Conservation (phyloP, 108 stramenopile genomes). For the Stephanodiscus minutulus region DNA sequence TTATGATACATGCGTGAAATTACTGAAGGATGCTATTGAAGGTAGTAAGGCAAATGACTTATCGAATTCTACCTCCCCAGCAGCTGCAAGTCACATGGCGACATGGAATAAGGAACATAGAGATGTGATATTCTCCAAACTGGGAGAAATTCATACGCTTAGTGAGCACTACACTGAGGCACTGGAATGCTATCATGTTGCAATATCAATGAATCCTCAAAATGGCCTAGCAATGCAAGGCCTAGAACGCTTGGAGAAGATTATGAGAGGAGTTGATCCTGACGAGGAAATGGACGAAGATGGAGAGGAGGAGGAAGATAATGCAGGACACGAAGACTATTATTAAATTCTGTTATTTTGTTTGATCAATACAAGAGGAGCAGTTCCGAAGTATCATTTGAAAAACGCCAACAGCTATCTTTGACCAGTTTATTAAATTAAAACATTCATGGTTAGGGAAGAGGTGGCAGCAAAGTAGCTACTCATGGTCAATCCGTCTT, state of each 20-base stretch:
- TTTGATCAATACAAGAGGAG: conserved; percentile 4
- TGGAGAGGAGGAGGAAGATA: conserved; percentile 24
- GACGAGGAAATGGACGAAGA: conserved; percentile 42
- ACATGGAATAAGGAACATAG: conserved; percentile 43
- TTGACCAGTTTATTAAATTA: too few species aligned
- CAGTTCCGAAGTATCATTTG: too few species aligned
- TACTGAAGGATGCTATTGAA: conserved; percentile 69
- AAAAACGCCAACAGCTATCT: too few species aligned
- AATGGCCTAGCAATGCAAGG: conserved; percentile 60
- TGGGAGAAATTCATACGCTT: conserved; percentile 75
- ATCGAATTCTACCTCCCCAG: conserved; percentile 16
- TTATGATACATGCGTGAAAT: conserved; percentile 60
- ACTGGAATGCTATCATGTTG: conserved; percentile 71
- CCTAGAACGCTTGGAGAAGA: conserved; percentile 76
- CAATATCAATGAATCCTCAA: conserved; percentile 75
- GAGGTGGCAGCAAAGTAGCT: too few species aligned
- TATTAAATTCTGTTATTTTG: conserved; percentile 4
- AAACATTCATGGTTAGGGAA: too few species aligned
- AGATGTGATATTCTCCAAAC: conserved; percentile 64
- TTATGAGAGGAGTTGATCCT: conserved; percentile 57
- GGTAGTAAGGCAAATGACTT: conserved; percentile 43
- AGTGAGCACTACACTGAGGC: conserved; percentile 73
- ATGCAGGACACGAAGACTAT: conserved; percentile 17
- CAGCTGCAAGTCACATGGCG: conserved; percentile 2
- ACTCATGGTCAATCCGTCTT: too few species aligned